phyloP scores from a whole-genome alignment of 192 early-diverging fungal species.

The Chytriomyces confervae region DNA sequence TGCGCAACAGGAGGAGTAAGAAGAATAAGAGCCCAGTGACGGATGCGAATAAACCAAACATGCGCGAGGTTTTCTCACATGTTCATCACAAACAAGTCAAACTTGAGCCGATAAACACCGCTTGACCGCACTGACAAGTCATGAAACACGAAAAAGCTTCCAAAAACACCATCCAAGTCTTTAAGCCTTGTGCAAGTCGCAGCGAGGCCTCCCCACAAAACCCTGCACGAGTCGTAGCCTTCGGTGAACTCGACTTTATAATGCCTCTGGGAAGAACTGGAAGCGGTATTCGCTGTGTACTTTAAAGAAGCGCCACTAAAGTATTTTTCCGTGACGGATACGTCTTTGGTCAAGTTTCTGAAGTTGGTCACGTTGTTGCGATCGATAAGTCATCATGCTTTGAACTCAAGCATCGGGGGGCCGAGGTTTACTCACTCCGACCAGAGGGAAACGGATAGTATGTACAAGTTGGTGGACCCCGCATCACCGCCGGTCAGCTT shows the following conservation, averaged over 20 bases:
- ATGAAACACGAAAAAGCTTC: constrained; percentile 55
- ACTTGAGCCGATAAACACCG: constrained; percentile 48
- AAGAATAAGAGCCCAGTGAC: no score
- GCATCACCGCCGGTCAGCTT: neutral
- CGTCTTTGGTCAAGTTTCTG: neutral
- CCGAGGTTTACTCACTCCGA: neutral
- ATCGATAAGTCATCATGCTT: no score
- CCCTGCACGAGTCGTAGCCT: constrained; percentile 1
- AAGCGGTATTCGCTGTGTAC: neutral
- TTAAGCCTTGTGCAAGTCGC: constrained; percentile 13
- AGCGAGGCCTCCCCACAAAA: constrained; percentile 39
- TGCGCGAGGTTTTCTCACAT: neutral
- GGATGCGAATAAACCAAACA: no score
- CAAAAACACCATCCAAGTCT: constrained; percentile 41
- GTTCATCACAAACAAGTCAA: constrained; percentile 34
- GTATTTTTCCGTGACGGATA: neutral
- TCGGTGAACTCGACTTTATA: constrained; percentile 16
- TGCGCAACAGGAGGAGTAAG: no score
- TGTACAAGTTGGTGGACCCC: neutral
- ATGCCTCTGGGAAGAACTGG: neutral
- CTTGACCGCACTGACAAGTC: constrained; percentile 53
- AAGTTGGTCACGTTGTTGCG: neutral
- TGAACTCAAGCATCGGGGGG: neutral
- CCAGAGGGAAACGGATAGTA: constrained; percentile 18
- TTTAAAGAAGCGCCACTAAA: neutral